Base-by-base conservation (phyloP, 73 alveolate species). In the Paramecium caudatum region DNA sequence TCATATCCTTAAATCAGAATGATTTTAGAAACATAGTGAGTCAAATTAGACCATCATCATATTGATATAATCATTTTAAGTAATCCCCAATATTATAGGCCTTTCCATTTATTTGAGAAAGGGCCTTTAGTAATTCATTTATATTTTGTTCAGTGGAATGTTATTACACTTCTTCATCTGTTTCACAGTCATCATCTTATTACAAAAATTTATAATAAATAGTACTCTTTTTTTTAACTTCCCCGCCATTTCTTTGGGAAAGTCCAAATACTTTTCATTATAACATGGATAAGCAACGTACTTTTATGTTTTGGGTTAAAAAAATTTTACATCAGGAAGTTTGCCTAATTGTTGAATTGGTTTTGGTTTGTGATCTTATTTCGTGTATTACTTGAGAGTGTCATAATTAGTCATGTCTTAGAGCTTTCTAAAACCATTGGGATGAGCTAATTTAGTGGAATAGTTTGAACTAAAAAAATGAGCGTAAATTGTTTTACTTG, bases 401-500 rank as follows among this genome's bases (percentile, higher is more conserved):
- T 55, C 80, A 27, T 55, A 55, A 55, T 55, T 55, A 27, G 80
- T 23, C 30, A 55, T 13, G n/a, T 55, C 80, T 27, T 4, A 12
- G 23, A 55, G 30, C 45, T 55, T 55, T 27, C 80, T 37, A 55
- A 55, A 27, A 55, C 80, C 80, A 55, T 55, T 43, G 12, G 80
- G 30, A 27, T 10, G 23, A 21, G 30, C 30, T 27, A 27, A 55
- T 55, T 55, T 55, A 10, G 80, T 55, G 30, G 80, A 55, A 55
- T 27, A 43, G 8, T 37, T 9, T 37, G 80, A 55, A 55, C 80
- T 55, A 55, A 55, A 55, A 55, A 55, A 55, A 55, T 55, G 80
- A 55, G 80, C 80, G 80, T 43, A 55, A 55, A 55, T 27, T 55
- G n/a, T 55, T 55, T 55, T 55, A 55, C 80, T 55, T 55, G 30